Conservation (phyloP, 1,139 yeast species). For the Pichia sp. region DNA sequence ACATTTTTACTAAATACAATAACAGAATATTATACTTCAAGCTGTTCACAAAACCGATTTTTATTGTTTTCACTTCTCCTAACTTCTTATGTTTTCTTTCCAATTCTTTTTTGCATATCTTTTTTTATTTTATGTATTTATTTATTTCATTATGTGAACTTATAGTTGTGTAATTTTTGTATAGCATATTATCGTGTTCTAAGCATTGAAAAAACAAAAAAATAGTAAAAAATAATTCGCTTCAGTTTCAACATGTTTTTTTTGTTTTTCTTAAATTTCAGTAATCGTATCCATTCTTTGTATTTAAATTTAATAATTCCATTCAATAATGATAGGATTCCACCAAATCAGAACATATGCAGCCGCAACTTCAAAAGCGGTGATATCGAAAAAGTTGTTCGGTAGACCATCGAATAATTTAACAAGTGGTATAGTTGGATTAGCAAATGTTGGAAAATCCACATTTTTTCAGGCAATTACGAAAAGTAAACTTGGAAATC, state of each 20-base stretch:
- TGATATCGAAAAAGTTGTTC: conserved; percentile 80
- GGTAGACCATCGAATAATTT: conserved; percentile 99
- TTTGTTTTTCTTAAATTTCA: not conserved
- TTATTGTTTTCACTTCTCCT: not conserved
- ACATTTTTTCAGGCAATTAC: conserved; percentile 84
- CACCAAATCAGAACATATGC: conserved; percentile 4
- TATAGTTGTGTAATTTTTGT: not conserved
- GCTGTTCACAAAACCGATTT: not conserved
- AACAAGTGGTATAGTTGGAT: conserved; percentile 94
- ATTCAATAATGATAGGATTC: not conserved
- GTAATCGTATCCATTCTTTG: not conserved
- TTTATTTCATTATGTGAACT: not conserved
- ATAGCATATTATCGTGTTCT: not conserved
- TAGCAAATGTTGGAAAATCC: conserved; percentile 96
- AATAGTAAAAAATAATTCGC: not conserved
- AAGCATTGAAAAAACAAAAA: not conserved
- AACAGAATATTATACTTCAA: not conserved
- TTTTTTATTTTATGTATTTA: not conserved
- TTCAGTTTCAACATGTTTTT: not conserved
- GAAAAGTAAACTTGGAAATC: conserved; percentile 90
- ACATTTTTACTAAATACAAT: not conserved
- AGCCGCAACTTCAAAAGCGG: conserved; percentile 33
- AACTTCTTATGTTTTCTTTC: not conserved
- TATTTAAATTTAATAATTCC: not conserved
- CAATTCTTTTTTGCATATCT: not conserved